Conservation (phyloP, 495 filamentous ascomycete genomes). For the Trichoderma gamsii region DNA sequence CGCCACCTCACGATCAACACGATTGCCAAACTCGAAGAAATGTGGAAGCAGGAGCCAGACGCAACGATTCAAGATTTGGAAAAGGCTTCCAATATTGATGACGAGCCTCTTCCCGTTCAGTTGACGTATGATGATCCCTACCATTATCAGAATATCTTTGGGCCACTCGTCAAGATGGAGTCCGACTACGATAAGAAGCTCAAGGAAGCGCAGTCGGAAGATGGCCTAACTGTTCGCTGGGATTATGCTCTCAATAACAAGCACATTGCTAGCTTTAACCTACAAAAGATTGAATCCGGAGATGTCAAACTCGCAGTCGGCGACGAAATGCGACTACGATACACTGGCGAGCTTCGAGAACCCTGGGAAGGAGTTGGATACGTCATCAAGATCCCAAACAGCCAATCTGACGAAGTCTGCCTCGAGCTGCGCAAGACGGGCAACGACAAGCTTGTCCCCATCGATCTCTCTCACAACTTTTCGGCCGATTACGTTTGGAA, state of each 20-base stretch:
- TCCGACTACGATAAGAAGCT: conserved; percentile 99
- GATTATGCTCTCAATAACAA: conserved; percentile 97
- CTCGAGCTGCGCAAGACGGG: conserved; percentile 72
- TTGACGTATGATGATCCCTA: conserved; percentile 96
- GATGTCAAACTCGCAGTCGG: conserved; percentile 98
- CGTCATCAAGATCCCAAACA: conserved; percentile 99
- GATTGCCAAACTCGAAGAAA: conserved; percentile 94
- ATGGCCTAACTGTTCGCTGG: conserved; percentile 90
- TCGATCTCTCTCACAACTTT: conserved; percentile 97
- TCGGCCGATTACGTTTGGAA: conserved; percentile 99
- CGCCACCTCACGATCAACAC: conserved; percentile 90
- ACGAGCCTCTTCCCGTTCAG: conserved; percentile 89
- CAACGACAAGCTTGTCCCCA: conserved; percentile 90
- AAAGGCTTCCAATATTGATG: conserved; percentile 87
- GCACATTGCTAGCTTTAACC: conserved; percentile 89
- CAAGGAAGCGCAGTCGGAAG: conserved; percentile 96
- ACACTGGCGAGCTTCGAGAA: conserved; percentile 87
- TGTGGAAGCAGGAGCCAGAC: conserved; percentile 94
- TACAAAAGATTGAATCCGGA: conserved; percentile 94
- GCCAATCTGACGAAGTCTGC: conserved; percentile 96
- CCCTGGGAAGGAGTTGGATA: conserved; percentile 99
- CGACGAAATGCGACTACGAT: conserved; percentile 96
- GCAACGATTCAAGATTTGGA: conserved; percentile 91
- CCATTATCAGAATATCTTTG: conserved; percentile 99
- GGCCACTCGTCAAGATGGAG: conserved; percentile 96